These are phyloP conservation scores for Orbilia brochopaga DNA, from an alignment of 2,329 filamentous ascomycete genomes.

Conservation along the genomic window DNA sequence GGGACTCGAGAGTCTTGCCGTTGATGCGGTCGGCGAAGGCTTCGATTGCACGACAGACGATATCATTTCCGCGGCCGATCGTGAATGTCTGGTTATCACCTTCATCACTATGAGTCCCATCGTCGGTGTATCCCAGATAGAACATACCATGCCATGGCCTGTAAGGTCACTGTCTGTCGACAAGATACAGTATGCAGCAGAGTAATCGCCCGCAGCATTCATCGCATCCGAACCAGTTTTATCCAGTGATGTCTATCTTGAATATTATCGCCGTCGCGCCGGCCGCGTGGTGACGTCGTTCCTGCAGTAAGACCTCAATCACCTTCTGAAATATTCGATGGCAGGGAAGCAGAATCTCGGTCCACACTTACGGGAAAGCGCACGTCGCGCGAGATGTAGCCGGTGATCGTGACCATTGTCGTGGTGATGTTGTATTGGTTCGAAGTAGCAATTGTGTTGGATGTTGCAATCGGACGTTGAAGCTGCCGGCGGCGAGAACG, in stretches of 20 bases:
- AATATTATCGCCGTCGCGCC: background rate
- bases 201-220: conserved; percentile 93
- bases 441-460: conserved; percentile 4
- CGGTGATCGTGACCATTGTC: conserved; percentile 70
- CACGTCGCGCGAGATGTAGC: conserved; percentile 74
- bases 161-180: conserved; percentile 74
- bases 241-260: conserved; percentile 87
- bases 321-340: conserved; percentile 34
- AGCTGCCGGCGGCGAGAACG: too few relatives aligned
- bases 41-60: conserved; percentile 83
- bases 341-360: too few relatives aligned
- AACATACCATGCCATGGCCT: conserved; percentile 77
- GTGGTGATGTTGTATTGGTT: conserved; percentile 23
- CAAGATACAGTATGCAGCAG: conserved; percentile 90
- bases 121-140: conserved; percentile 4
- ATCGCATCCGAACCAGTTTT: conserved; percentile 97
- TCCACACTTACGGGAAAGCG: conserved; percentile 67
- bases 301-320: conserved; percentile 43
- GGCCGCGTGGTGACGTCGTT: background rate
- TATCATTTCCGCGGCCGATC: conserved; percentile 87
- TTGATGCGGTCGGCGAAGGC: conserved; percentile 77
- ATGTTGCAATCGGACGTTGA: background rate
- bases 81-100: conserved; percentile 67
- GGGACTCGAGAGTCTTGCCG: conserved; percentile 75
- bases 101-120: too few relatives aligned